phyloP scores from a whole-genome alignment of 2,329 filamentous ascomycete species.

The Geosmithia morbida region DNA sequence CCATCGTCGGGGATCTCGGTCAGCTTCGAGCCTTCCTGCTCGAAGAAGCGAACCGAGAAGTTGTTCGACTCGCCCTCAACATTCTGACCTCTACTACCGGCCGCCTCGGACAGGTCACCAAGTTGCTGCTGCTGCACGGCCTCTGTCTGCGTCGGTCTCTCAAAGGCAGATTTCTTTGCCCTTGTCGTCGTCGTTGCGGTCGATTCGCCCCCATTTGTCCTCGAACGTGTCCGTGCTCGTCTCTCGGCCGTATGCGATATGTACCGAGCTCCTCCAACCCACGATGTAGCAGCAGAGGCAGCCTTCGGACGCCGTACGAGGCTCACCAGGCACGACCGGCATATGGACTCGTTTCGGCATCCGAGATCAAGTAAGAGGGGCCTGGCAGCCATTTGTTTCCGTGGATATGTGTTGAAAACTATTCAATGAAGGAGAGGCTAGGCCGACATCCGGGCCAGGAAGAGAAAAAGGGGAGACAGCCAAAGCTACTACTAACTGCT shows the following conservation, averaged over 20 bases:
- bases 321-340: constrained; percentile 19
- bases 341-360: constrained; percentile 19
- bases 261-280: constrained; percentile 14
- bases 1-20: constrained; percentile 22
- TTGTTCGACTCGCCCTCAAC: constrained; percentile 2
- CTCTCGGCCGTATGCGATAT: constrained; percentile 12
- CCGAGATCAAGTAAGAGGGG: constrained; percentile 18
- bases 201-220: constrained; percentile 7
- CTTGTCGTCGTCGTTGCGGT: constrained; percentile 7
- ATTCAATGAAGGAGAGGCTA: not conserved
- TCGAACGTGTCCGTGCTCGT: not conserved
- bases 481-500: not conserved
- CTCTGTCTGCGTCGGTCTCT: constrained; percentile 1
- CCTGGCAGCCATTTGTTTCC: constrained; percentile 19
- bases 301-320: constrained; percentile 9
- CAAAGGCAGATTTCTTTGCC: constrained; percentile 3
- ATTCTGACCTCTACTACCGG: not conserved
- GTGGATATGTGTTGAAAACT: not conserved
- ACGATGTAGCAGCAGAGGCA: constrained; percentile 8
- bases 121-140: constrained; percentile 8
- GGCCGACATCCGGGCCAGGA: not conserved
- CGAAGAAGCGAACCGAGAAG: constrained; percentile 29
- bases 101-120: constrained; percentile 2
- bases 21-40: constrained; percentile 22
- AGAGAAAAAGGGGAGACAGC: not conserved